Conservation (phyloP, 495 filamentous ascomycete species). For the Podospora fimiseda region DNA sequence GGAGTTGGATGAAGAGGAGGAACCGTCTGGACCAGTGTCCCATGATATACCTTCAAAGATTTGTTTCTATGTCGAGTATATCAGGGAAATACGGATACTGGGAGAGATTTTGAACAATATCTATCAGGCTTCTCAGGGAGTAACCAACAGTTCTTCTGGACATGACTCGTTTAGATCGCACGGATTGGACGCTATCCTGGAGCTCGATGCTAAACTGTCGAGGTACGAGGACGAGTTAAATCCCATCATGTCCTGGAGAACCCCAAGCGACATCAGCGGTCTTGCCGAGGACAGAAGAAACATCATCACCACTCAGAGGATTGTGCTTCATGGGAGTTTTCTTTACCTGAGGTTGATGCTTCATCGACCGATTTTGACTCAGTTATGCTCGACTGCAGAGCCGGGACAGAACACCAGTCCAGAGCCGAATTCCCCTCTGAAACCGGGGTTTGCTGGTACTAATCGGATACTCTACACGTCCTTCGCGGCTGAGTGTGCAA, state of each 20-base stretch:
- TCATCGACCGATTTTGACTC: slow-evolving; percentile 43
- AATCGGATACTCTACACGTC: slow-evolving; percentile 29
- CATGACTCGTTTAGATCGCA: slow-evolving; percentile 11
- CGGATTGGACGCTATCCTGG: slow-evolving; percentile 36
- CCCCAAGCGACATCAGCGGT: slow-evolving; percentile 7
- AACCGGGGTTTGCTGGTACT: slow-evolving; percentile 10
- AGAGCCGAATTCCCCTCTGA: slow-evolving; percentile 2
- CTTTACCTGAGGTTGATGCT: slow-evolving; percentile 40
- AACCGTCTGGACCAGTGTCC: not conserved
- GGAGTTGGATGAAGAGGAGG: slow-evolving; percentile 14
- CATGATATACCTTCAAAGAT: slow-evolving; percentile 14
- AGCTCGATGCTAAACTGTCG: slow-evolving; percentile 36
- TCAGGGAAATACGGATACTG: slow-evolving; percentile 39
- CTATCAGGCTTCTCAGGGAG: slow-evolving; percentile 35
- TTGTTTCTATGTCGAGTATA: slow-evolving; percentile 36
- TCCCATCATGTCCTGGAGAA: slow-evolving; percentile 34
- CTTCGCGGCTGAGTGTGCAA: slow-evolving; percentile 32
- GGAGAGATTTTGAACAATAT: slow-evolving; percentile 38
- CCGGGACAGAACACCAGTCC: slow-evolving; percentile 1
- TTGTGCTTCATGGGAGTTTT: slow-evolving; percentile 39
- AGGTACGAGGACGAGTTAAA: slow-evolving; percentile 32
- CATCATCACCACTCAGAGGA: slow-evolving; percentile 33
- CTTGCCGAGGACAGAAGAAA: slow-evolving; percentile 10
- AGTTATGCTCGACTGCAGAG: slow-evolving; percentile 33
- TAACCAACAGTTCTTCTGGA: slow-evolving; percentile 13